These are phyloP conservation scores for Reutealis trisperma DNA, from an alignment of 345 rosid genomes.

Conservation along the genomic window DNA sequence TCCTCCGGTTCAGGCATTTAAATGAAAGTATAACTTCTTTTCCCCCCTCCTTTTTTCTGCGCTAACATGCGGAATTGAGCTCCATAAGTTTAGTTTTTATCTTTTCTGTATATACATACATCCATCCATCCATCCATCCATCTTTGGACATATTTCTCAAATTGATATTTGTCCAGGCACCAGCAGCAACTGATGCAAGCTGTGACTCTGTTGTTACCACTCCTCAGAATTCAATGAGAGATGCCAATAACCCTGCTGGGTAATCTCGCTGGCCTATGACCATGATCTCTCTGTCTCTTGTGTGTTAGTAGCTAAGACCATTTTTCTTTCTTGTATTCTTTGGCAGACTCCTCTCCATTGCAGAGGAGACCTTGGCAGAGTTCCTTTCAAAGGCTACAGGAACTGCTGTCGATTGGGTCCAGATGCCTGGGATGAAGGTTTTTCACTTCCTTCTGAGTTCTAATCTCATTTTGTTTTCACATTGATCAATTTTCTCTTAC, in stretches of 20 bases:
- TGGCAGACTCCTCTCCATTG: constrained; percentile 92
- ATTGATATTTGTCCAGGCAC: constrained; percentile 45
- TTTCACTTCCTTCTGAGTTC: not conserved
- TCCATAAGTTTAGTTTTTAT: not conserved
- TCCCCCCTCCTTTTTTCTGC: too few species aligned
- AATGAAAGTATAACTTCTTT: not conserved
- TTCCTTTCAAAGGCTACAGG: constrained; percentile 99
- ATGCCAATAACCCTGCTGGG: constrained; percentile 99
- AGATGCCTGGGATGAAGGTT: constrained; percentile 99
- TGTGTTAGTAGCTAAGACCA: not conserved
- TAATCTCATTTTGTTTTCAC: not conserved
- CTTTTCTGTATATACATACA: not conserved
- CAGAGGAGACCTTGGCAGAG: constrained; percentile 99
- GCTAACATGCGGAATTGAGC: not conserved
- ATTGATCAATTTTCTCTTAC: not conserved
- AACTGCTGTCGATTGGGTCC: constrained; percentile 99
- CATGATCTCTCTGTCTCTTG: not conserved
- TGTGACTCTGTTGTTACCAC: constrained; percentile 95
- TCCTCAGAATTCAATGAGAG: constrained; percentile 91
- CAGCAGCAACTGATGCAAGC: constrained; percentile 84
- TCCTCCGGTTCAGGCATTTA: not conserved
- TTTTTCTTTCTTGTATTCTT: constrained; percentile 10
- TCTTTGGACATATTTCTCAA: constrained; percentile 14
- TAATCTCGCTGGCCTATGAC: constrained; percentile 27
- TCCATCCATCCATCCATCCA: too few species aligned